Base-by-base conservation (phyloP, 2,329 filamentous ascomycete genomes). In the Rutstroemia sp. region DNA sequence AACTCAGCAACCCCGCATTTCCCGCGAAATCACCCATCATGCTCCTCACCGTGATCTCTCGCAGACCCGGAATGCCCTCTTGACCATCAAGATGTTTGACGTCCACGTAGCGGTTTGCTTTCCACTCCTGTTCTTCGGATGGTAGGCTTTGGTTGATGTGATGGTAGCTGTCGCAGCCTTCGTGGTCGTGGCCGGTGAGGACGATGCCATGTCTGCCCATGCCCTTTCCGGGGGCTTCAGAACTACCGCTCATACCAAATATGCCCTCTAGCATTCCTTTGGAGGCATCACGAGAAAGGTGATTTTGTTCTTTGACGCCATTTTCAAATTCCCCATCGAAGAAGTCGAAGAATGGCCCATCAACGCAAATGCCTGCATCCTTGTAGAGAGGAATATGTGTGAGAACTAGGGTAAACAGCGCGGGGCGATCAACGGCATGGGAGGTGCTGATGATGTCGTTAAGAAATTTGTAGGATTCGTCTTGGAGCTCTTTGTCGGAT, bases 21-120 rank as follows among this genome's bases (percentile, higher is more conserved):
- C 94, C 94, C n/a, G 84, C 86, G 71, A 88, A 99, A 56, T 89
- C 88, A 56, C 94, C 94, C 94, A 99, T 99, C 91, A 99, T 97
- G 71, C 90, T 96, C 58, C 92, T 85, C 2, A 99, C 88, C 0
- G 94, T 99, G 62, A 97, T 83, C 72, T 99, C 94, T 27, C 92
- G 79, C 5, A 96, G 76, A 0, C 87, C 87, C 0, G 87, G 82
- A 2, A 80, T 63, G 4, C 72, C 75, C 2, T 71, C 63, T 2
- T 71, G 68, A 7, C 70, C 73, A 1, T 75, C 69, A 12, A 70
- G 68, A 5, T 65, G 62, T 10, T 70, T 67, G 1, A 78, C 79
- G 45, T 78, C 72, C 1, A 64, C 58, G 76, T 79, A 85, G 10
- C 71, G 70, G 16, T 69, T 69, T 0, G 75, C 74, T 64, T 82